These are phyloP conservation scores for Nakazawaea wyomingensis DNA, from an alignment of 805 yeast genomes.

Conservation along the genomic window DNA sequence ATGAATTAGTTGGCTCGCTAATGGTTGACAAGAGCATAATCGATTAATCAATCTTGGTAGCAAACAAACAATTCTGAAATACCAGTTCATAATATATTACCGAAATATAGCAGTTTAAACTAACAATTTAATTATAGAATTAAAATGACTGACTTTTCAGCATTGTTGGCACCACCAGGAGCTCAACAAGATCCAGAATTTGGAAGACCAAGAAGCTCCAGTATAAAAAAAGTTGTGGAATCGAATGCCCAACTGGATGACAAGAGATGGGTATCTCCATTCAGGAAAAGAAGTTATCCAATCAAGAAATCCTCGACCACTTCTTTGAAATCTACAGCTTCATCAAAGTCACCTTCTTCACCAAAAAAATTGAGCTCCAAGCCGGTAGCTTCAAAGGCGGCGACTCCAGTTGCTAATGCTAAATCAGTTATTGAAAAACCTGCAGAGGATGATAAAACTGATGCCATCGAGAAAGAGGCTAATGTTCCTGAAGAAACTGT, in stretches of 20 bases:
- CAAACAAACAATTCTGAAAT: too few species aligned
- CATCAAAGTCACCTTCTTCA: neutral
- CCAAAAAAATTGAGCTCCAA: neutral
- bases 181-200: too few species aligned
- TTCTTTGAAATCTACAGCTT: neutral
- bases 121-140: neutral
- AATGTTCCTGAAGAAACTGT: neutral
- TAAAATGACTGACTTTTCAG: constrained; percentile 2
- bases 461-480: neutral
- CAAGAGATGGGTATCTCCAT: constrained; percentile 19
- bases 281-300: constrained; percentile 14
- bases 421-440: neutral
- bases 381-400: constrained; percentile 8
- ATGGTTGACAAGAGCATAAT: too few species aligned
- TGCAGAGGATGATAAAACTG: neutral
- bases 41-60: too few species aligned
- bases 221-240: constrained; percentile 8
- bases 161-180: neutral
- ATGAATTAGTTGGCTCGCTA: too few species aligned
- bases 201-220: constrained; percentile 2
- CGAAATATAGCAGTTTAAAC: neutral
- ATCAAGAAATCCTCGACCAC: neutral
- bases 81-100: too few species aligned
- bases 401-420: neutral
- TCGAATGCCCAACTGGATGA: constrained; percentile 3